Evolutionary conservation across 2,329 filamentous ascomycete species (phyloP).

Genomic region (Verticillium longisporum): DNA sequence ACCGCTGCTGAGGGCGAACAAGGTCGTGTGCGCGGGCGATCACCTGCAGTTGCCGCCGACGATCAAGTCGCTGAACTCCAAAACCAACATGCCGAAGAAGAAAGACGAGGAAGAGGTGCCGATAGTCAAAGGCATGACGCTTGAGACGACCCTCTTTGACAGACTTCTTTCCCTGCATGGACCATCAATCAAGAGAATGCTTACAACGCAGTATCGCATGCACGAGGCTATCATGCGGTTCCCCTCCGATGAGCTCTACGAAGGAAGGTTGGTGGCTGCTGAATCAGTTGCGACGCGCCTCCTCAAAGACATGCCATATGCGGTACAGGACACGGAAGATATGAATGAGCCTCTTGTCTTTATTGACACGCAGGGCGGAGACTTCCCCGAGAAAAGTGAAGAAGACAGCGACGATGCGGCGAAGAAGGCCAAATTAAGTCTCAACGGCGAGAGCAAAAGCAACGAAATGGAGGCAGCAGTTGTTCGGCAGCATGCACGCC

Average conservation of each 20-base stretch:
- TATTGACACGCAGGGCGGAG: conserved; percentile 92
- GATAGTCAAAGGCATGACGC: conserved; percentile 46
- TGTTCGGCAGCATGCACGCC: conserved; percentile 69
- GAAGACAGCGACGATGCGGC: conserved; percentile 47
- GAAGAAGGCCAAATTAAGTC: conserved; percentile 36
- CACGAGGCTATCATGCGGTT: conserved; percentile 94
- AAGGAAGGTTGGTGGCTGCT: conserved; percentile 71
- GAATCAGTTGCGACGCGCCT: conserved; percentile 70
- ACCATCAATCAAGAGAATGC: conserved; percentile 79
- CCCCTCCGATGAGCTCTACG: conserved; percentile 84
- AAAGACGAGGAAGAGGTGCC: conserved; percentile 24
- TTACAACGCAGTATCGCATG: conserved; percentile 98
- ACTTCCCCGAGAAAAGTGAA: conserved; percentile 78
- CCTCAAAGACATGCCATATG: conserved; percentile 71
- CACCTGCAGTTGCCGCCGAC: conserved; percentile 92
- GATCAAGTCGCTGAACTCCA: conserved; percentile 68
- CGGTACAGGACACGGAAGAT: conserved; percentile 74
- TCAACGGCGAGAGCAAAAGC: conserved; percentile 65
- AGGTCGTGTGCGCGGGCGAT: conserved; percentile 87
- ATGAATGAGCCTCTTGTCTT: conserved; percentile 85
- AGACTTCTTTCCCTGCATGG: conserved; percentile 78
- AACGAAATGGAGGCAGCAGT: conserved; percentile 86
- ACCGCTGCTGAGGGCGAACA: conserved; percentile 69
- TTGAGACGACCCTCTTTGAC: conserved; percentile 93
- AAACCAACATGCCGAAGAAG: conserved; percentile 24